Base-by-base conservation (phyloP, 345 rosid genomes). In the Aquilaria yunnanensis region DNA sequence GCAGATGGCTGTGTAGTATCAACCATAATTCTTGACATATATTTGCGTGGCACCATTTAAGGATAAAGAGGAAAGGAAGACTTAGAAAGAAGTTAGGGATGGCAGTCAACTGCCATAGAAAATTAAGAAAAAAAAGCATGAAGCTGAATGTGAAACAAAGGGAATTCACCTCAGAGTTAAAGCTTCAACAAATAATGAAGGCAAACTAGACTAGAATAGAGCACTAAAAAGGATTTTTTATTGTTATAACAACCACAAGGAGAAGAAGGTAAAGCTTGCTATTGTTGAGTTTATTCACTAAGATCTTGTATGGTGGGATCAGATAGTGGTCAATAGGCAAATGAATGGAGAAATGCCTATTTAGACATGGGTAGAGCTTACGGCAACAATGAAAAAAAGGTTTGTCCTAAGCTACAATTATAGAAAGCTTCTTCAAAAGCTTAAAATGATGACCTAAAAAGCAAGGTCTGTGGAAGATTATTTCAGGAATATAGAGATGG, bases 301-400 rank as follows among this genome's bases (percentile, higher is more conserved):
- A 56, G 59, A 23, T 53, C 29, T 61, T 9, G 47, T 54, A 10
- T 68, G 48, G 48, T 61, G 48, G 16, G 62, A 54, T 62, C 41
- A 61, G 12, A 29, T 61, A 10, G 16, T 3, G 32, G 37, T 54
- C 8, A 10, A 33, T 41, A 58, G 47, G 14, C 9, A 49, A 12
- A 10, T 9, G 33, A 32, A 11, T 23, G 1, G 48, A 9, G 32
- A 61, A 34, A 13, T 1, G 0, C 31, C 30, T 0, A 50, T 67
- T 10, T 5, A 58, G 2, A 60, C 29, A 0, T 60, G 54, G 47
- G 37, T 9, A 3, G 65, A 60, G 31, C 45, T 47, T 60, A 59
- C 41, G 30, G 37, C 30, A 13, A 30, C 52, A 0, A 55, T 61
- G 61, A 54, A 51, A 37, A 61, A 41, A 3, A 0, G 1, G 4